These are phyloP conservation scores for Polyporus tsugae DNA, from an alignment of 1,284 basidiomycete genomes.

Conservation along the genomic window DNA sequence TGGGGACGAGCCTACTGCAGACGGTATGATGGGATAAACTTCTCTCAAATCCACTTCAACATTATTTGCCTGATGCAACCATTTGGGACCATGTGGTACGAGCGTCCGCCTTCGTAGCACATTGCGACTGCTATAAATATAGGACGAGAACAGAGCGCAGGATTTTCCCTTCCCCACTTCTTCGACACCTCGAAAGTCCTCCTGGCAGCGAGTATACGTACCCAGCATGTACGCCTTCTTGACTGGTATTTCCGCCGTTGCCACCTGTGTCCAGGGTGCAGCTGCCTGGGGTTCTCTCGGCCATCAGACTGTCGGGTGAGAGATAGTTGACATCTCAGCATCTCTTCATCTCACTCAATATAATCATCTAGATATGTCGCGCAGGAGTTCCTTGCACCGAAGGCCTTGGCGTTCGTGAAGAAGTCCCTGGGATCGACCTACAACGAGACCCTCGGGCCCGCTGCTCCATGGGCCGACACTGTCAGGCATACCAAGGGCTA, in stretches of 20 bases:
- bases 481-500: slow-evolving; percentile 24
- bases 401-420: slow-evolving; percentile 29
- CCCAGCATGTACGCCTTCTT: slow-evolving; percentile 14
- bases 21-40: slow-evolving; percentile 19
- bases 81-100: slow-evolving; percentile 10
- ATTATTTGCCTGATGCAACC: slow-evolving; percentile 12
- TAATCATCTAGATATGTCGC: slow-evolving; percentile 23
- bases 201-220: not conserved
- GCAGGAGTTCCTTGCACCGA: slow-evolving; percentile 31
- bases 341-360: not conserved
- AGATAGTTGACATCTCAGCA: not conserved
- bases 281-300: slow-evolving; percentile 27
- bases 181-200: not conserved
- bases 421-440: slow-evolving; percentile 28
- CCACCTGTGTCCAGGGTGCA: slow-evolving; percentile 8
- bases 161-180: not conserved
- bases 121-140: not conserved
- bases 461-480: slow-evolving; percentile 30
- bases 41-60: slow-evolving; percentile 13
- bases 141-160: not conserved
- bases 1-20: too few species aligned
- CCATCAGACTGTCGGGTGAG: slow-evolving; percentile 31
- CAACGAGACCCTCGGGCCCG: slow-evolving; percentile 20
- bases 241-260: not conserved
- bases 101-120: not conserved